Conservation (phyloP, 257 asterid species). For the Penstemon davidsonii region DNA sequence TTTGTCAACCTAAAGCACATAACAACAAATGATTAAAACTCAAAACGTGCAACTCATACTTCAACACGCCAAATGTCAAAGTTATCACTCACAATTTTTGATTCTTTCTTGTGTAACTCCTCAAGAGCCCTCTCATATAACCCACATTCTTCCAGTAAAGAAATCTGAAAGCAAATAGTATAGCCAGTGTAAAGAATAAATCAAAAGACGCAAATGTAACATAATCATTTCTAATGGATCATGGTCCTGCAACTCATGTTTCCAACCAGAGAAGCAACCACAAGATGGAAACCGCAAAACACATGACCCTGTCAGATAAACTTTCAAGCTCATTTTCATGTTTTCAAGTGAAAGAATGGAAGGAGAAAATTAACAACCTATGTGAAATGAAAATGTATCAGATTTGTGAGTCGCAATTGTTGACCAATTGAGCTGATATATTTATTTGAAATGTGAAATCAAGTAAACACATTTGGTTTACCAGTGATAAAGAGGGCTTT, state of each 20-base stretch:
- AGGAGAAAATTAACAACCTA: no score
- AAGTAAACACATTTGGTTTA: no score
- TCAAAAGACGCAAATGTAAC: constrained; percentile 14
- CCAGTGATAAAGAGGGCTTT: no score
- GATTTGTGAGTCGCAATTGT: no score
- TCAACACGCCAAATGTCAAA: constrained; percentile 17
- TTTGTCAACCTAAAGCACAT: constrained; percentile 74
- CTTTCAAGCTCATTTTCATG: background rate
- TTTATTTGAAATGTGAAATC: no score
- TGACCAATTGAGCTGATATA: no score
- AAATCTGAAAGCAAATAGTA: constrained; percentile 52
- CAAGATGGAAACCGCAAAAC: background rate
- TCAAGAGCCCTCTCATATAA: constrained; percentile 80
- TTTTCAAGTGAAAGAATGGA: background rate
- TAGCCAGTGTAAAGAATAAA: constrained; percentile 16
- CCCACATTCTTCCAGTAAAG: constrained; percentile 88
- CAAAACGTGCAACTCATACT: background rate
- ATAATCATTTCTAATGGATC: background rate
- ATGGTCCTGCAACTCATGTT: no score
- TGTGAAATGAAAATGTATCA: no score
- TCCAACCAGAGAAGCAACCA: no score
- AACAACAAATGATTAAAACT: background rate
- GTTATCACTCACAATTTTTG: constrained; percentile 70
- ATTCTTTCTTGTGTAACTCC: constrained; percentile 84
- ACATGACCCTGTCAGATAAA: background rate